Percentiles rank a stretch among this genome's conserved stretches.
These are phyloP conservation scores for Leucosporidium creatinivorum DNA, from an alignment of 768 basidiomycete genomes.

Conservation along the genomic window DNA sequence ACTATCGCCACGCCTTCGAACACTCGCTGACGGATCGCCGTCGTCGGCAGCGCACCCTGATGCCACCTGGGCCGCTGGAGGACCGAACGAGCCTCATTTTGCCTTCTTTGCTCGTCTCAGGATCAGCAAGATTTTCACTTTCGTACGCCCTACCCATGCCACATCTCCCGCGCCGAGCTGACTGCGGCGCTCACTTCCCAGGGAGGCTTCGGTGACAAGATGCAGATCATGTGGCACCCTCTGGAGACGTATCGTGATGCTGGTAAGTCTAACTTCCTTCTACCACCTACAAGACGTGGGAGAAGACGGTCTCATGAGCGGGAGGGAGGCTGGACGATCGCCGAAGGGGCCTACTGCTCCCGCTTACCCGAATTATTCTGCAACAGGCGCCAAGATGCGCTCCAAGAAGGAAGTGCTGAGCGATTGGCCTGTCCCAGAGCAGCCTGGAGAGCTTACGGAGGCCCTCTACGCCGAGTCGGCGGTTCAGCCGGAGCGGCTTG, in stretches of 20 bases:
- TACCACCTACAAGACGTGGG: no score
- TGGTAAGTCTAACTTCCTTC: neutral
- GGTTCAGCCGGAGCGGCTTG: no score
- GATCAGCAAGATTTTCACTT: conserved; percentile 25
- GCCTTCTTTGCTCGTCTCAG: conserved; percentile 30
- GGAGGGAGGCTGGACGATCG: no score
- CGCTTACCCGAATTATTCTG: no score
- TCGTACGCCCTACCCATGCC: no score
- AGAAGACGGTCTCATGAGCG: no score
- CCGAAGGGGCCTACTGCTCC: no score
- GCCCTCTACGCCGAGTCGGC: neutral
- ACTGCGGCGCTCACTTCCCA: no score
- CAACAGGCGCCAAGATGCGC: conserved; percentile 8
- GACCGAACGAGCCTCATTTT: conserved; percentile 26
- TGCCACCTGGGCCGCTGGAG: conserved; percentile 13
- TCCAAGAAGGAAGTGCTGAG: conserved; percentile 11
- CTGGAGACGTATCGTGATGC: conserved; percentile 30
- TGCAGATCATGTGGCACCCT: conserved; percentile 35
- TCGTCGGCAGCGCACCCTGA: conserved; percentile 25
- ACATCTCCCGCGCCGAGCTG: no score
- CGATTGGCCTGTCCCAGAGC: conserved; percentile 24
- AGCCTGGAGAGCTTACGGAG: conserved; percentile 14
- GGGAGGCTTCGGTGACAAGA: conserved; percentile 32
- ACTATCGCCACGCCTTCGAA: no score
- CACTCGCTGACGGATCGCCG: neutral